These are phyloP conservation scores for Amphicarpaea edgeworthii DNA, from an alignment of 306 rosid genomes.

Conservation along the genomic window DNA sequence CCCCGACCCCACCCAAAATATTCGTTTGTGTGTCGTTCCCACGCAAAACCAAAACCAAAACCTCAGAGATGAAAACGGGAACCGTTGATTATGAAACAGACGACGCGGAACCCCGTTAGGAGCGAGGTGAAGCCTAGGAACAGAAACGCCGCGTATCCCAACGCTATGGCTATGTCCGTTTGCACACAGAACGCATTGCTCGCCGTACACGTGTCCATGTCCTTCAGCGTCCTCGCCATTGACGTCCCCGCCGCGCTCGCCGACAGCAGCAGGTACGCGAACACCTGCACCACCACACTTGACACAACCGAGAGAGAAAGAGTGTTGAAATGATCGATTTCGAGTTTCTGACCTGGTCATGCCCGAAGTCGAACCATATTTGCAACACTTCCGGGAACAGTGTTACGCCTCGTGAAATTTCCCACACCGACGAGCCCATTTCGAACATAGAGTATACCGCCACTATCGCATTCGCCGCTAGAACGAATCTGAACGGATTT, in stretches of 20 bases:
- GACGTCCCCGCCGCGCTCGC: slow-evolving; percentile 96
- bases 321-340: neutral
- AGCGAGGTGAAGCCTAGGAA: slow-evolving; percentile 86
- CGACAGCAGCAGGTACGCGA: slow-evolving; percentile 83
- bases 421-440: slow-evolving; percentile 92
- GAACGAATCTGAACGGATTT: slow-evolving; percentile 66
- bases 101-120: slow-evolving; percentile 89
- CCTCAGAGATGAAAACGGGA: slow-evolving; percentile 79
- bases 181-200: slow-evolving; percentile 79
- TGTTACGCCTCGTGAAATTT: slow-evolving; percentile 81
- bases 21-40: slow-evolving; percentile 43
- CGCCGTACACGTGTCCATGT: slow-evolving; percentile 71
- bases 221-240: slow-evolving; percentile 61
- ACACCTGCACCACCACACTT: slow-evolving; percentile 62
- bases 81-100: slow-evolving; percentile 82
- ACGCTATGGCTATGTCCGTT: slow-evolving; percentile 69
- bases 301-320: neutral
- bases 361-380: slow-evolving; percentile 99
- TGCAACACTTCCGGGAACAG: slow-evolving; percentile 86
- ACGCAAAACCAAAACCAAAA: too few species aligned
- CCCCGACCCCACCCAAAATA: slow-evolving; percentile 50
- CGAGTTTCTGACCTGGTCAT: slow-evolving; percentile 81
- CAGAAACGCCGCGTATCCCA: slow-evolving; percentile 84
- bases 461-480: slow-evolving; percentile 89
- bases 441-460: slow-evolving; percentile 85